Base-by-base conservation (phyloP, 805 yeast species). In the Yarrowia yakushimensis region DNA sequence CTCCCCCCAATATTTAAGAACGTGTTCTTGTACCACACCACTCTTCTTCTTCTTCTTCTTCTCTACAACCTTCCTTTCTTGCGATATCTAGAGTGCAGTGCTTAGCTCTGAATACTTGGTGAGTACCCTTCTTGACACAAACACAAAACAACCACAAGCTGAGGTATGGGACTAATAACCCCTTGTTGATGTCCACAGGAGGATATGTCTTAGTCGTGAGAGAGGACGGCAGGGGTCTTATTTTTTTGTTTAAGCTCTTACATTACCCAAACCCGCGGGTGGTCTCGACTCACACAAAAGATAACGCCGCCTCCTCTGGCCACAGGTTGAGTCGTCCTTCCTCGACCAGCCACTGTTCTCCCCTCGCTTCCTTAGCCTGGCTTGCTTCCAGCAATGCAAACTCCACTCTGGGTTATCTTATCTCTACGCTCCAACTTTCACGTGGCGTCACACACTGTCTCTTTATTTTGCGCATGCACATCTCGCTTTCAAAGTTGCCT, bases 161-260 rank as follows among this genome's bases (percentile, higher is more conserved):
- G 20, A n/a, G 15, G 39, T 31, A 33, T 45, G 36, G 52, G 34
- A 31, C 37, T 48, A 34, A n/a, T 48, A 23, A 52, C 59, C 59
- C 55, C 59, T 52, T 52, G 59, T 52, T 52, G 43, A 25, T 34
- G 12, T 34, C 43, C 59, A 33, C 59, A 52, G 59, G 59, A 43
- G 25, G 27, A 33, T 31, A n/a, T 48, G 55, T 48, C 55, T 48
- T 48, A 48, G 55, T 28, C 52, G 52, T 45, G 36, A 45, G 22
- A 22, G 55, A 48, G 39, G 55, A 48, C 28, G 43, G 42, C 59
- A 52, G 42, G 57, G 43, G 43, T 52, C 33, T 36, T 36, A 34
- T 23, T 36, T 52, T 36, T 52, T 52, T 18, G 55, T 48, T 48
- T 48, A 48, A 22, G 55, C n/a, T 48, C 55, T 31, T 5, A 20